Evolutionary conservation across 257 asterid genomes (phyloP), one percentile per base, ranked within the genome.

Genomic region (Rhazya stricta): DNA sequence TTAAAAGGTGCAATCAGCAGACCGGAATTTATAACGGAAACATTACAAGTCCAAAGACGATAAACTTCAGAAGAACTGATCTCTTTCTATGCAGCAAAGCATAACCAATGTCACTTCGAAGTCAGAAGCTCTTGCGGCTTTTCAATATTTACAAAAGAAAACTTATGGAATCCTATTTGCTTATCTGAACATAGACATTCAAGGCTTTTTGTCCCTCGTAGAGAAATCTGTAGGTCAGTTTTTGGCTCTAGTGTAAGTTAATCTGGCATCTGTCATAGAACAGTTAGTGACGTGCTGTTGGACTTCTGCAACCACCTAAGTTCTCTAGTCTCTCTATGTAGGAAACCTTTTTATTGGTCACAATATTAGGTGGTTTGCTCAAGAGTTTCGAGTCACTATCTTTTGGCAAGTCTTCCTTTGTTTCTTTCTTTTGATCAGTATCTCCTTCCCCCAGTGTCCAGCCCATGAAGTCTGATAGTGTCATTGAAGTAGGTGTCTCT

Each of bases 301-400:
- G 98, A 86, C 97, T 94, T 87, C 92, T 88, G 34, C 83, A 63
- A 74, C 90, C 94, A 30, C 92, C 97, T 79, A 91, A 80, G 73
- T 77, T 77, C 81, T 89, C 98, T 83, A 93, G 88, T 54, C 74
- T 81, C 39, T 81, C 82, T 70, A 81, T 62, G 85, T 91, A 94
- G 67, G 96, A 89, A 68, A 85, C 37, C 80, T 75, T 89, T 88
- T 86, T 90, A 89, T 72, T 83, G 74, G 92, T 75, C 71, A 63
- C 70, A 66, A 85, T 19, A 71, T 69, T 71, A 13, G 84, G 78
- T 45, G 88, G 84, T 82, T 87, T 89, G 72, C 71, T 41, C 61
- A 72, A 73, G 5, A 57, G 15, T 78, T 81, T 80, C n/a, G 54
- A 0, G 27, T 80, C 83, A 32, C 18, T 63, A 58, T 81, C 80